Evolutionary conservation across 2,329 filamentous ascomycete species (phyloP).

Genomic region (Fusarium bulbicola): DNA sequence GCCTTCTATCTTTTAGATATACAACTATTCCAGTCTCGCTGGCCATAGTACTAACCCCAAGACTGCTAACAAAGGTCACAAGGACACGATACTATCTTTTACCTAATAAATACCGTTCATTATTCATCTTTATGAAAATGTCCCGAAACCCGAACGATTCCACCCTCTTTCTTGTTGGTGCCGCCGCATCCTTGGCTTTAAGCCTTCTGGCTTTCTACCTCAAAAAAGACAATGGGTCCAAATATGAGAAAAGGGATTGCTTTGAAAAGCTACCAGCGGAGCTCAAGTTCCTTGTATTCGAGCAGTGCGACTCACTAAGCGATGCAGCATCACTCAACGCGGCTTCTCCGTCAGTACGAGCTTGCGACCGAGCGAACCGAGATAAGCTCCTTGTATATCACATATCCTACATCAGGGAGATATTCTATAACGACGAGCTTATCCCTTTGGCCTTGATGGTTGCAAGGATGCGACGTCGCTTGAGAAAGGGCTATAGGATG

Average conservation of each 20-base stretch:
- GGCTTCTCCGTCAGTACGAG: not conserved
- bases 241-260: rapidly evolving
- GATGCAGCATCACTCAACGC: not conserved
- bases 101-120: not conserved
- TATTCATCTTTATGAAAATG: not conserved
- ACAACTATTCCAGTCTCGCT: not conserved
- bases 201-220: not conserved
- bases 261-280: not conserved
- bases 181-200: too few relatives aligned
- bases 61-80: not conserved
- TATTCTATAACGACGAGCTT: not conserved
- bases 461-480: not conserved
- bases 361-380: not conserved
- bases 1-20: not conserved
- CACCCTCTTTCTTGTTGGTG: not conserved
- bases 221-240: rapidly evolving
- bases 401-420: not conserved
- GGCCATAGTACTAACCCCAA: too few relatives aligned
- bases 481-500: rapidly evolving
- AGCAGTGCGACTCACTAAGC: not conserved
- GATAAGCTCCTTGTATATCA: too few relatives aligned
- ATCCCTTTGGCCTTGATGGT: not conserved
- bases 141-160: rapidly evolving
- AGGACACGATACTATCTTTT: too few relatives aligned
- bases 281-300: not conserved